Conservation (phyloP, 495 filamentous ascomycete species). For the Cryomyces antarcticus region DNA sequence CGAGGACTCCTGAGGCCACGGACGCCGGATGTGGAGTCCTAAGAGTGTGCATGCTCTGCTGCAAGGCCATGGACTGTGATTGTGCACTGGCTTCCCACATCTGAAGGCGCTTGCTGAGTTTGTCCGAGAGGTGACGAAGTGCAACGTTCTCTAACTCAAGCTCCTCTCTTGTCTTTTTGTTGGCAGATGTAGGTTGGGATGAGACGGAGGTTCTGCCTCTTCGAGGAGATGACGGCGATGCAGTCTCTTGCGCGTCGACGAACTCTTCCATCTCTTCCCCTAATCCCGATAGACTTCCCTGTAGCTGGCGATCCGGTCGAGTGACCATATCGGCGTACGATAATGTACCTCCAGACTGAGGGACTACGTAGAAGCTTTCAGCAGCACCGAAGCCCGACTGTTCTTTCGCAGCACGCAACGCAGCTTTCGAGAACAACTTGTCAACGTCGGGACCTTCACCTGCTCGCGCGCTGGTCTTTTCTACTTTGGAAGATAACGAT, state of each 20-base stretch:
- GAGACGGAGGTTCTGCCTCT: conserved; percentile 10
- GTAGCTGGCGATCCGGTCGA: conserved; percentile 40
- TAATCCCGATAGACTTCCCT: conserved; percentile 19
- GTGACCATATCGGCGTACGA: conserved; percentile 76
- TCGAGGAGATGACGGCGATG: conserved; percentile 25
- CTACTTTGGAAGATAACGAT: conserved; percentile 20
- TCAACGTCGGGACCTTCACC: conserved; percentile 50
- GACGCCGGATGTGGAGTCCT: conserved; percentile 19
- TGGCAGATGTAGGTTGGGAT: neutral
- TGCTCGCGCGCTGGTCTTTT: conserved; percentile 18
- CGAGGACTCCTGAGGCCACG: conserved; percentile 6
- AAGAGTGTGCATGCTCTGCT: conserved; percentile 48
- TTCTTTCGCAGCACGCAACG: conserved; percentile 47
- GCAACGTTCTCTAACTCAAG: conserved; percentile 61
- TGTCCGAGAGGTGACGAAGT: conserved; percentile 54
- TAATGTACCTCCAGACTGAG: conserved; percentile 67
- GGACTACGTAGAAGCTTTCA: conserved; percentile 91
- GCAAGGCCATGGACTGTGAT: conserved; percentile 56
- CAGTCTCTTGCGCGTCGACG: conserved; percentile 67
- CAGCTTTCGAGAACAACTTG: conserved; percentile 59
- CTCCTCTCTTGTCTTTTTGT: conserved; percentile 51
- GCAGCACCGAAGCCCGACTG: conserved; percentile 30
- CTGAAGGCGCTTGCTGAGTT: conserved; percentile 54
- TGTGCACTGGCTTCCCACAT: conserved; percentile 78
- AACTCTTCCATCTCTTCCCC: conserved; percentile 61